Percentiles rank a stretch among this genome's conserved stretches.
These are phyloP conservation scores for Mycosphaerelloides madeirae DNA, from an alignment of 2,329 filamentous ascomycete genomes.

Conservation along the genomic window DNA sequence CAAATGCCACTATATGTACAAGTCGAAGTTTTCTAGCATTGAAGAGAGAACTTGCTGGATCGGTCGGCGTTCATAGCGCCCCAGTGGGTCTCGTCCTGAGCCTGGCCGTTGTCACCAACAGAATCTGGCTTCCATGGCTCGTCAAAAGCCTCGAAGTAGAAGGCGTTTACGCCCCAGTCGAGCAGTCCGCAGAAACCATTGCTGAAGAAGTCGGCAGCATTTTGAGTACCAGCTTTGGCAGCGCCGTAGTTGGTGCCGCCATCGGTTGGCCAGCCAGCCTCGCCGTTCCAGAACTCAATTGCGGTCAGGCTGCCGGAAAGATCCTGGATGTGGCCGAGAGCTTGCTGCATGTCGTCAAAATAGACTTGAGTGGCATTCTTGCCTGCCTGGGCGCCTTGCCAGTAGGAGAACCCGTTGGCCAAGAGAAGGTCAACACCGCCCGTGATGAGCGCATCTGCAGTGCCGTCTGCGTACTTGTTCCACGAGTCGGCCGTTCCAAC, in stretches of 20 bases:
- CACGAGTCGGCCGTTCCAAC: slow-evolving; percentile 67
- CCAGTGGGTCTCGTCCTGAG: slow-evolving; percentile 55
- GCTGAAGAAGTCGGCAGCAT: slow-evolving; percentile 56
- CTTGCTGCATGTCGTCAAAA: slow-evolving; percentile 63
- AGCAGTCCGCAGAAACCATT: slow-evolving; percentile 60
- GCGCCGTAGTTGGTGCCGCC: slow-evolving; percentile 57
- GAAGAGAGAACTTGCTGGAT: slow-evolving; percentile 18
- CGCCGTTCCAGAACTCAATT: slow-evolving; percentile 64
- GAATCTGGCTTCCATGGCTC: slow-evolving; percentile 63
- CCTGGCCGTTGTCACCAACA: slow-evolving; percentile 58
- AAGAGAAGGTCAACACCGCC: slow-evolving; percentile 59
- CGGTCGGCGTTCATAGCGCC: slow-evolving; percentile 55
- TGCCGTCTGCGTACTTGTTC: slow-evolving; percentile 68
- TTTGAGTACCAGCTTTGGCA: slow-evolving; percentile 56
- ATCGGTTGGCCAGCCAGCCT: slow-evolving; percentile 63
- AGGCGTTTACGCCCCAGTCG: slow-evolving; percentile 62
- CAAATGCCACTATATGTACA: no score
- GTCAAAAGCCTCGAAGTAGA: slow-evolving; percentile 71
- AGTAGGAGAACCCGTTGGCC: slow-evolving; percentile 68
- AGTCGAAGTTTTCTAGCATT: slow-evolving; percentile 13
- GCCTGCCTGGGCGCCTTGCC: slow-evolving; percentile 53
- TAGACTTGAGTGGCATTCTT: slow-evolving; percentile 57
- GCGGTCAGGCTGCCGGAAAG: slow-evolving; percentile 50
- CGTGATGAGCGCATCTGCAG: slow-evolving; percentile 58
- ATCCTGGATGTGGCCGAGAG: slow-evolving; percentile 58